A percentile compares a stretch with the other conserved stretches of the same genome.
These are phyloP conservation scores for Cucurbitaria berberidis DNA, from an alignment of 2,329 filamentous ascomycete species.

Conservation along the genomic window DNA sequence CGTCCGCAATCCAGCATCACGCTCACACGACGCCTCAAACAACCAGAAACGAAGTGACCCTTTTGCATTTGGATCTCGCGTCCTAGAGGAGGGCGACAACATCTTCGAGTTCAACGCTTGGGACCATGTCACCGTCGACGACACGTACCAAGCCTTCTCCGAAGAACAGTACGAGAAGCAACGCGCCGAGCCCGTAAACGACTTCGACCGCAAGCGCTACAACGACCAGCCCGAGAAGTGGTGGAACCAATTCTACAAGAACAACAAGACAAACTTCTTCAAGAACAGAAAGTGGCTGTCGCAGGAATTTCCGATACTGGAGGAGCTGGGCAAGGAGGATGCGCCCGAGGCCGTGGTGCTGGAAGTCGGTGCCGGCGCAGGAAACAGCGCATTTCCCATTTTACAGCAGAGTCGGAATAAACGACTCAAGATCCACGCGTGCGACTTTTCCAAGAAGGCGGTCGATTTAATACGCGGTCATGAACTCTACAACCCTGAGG, in stretches of 20 bases:
- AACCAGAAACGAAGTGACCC: conserved; percentile 89
- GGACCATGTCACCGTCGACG: conserved; percentile 96
- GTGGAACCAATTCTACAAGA: conserved; percentile 99
- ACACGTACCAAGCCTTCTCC: conserved; percentile 83
- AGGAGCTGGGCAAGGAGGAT: conserved; percentile 72
- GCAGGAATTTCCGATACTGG: conserved; percentile 93
- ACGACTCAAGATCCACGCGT: conserved; percentile 83
- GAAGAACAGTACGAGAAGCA: conserved; percentile 85
- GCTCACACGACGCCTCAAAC: conserved; percentile 73
- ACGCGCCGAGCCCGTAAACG: conserved; percentile 82
- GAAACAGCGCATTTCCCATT: conserved; percentile 95
- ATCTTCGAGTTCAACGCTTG: conserved; percentile 98
- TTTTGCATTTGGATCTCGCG: conserved; percentile 93
- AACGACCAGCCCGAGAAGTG: conserved; percentile 90
- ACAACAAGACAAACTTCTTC: conserved; percentile 97
- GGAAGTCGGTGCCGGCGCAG: conserved; percentile 93
- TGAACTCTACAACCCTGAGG: conserved; percentile 72
- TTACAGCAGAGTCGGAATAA: conserved; percentile 83
- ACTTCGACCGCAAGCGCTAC: conserved; percentile 92
- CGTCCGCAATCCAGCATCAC: conserved; percentile 57
- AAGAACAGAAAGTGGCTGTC: conserved; percentile 97
- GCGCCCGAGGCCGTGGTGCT: conserved; percentile 75
- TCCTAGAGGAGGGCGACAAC: conserved; percentile 81
- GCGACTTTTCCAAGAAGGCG: conserved; percentile 94
- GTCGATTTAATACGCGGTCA: conserved; percentile 89